A percentile compares a stretch with the other conserved stretches of the same genome.
Conservation (phyloP, 2,329 filamentous ascomycete genomes). For the Byssothecium circinans region DNA sequence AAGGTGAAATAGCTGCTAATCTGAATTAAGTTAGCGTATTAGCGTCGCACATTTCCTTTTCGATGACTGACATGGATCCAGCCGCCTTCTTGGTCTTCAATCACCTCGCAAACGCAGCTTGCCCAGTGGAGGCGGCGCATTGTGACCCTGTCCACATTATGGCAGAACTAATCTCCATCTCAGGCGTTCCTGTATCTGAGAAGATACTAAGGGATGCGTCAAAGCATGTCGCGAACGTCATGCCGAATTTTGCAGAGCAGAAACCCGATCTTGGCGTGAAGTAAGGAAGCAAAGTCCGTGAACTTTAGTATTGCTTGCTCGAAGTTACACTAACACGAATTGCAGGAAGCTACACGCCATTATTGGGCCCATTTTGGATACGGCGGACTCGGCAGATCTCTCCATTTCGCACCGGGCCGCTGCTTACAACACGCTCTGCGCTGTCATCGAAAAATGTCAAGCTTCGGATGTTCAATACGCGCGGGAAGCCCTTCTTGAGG, state of each 20-base stretch:
- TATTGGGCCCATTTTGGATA: conserved; percentile 35
- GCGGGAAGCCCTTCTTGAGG: conserved; percentile 35
- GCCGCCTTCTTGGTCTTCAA: not conserved
- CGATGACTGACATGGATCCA: not conserved
- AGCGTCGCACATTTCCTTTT: conserved; percentile 12
- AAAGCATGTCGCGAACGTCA: conserved; percentile 12
- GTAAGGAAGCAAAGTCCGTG: conserved; percentile 44
- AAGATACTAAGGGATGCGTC: conserved; percentile 27
- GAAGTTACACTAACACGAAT: conserved; percentile 19
- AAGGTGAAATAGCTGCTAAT: not conserved
- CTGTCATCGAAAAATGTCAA: conserved; percentile 46
- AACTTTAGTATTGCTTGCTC: conserved; percentile 18
- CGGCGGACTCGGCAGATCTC: conserved; percentile 35
- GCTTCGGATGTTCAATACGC: conserved; percentile 31
- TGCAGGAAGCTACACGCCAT: conserved; percentile 33
- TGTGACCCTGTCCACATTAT: conserved; percentile 6
- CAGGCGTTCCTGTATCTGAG: conserved; percentile 26
- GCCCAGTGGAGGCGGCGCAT: not conserved
- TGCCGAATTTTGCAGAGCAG: conserved; percentile 29
- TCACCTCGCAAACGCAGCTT: not conserved
- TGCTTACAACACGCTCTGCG: conserved; percentile 51
- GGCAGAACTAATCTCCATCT: conserved; percentile 5
- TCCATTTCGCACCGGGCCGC: conserved; percentile 47
- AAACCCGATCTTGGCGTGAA: conserved; percentile 34
- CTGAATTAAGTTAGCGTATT: not conserved